Base-by-base conservation (phyloP, 805 yeast genomes). In the Jamesozyma jinghongensis region DNA sequence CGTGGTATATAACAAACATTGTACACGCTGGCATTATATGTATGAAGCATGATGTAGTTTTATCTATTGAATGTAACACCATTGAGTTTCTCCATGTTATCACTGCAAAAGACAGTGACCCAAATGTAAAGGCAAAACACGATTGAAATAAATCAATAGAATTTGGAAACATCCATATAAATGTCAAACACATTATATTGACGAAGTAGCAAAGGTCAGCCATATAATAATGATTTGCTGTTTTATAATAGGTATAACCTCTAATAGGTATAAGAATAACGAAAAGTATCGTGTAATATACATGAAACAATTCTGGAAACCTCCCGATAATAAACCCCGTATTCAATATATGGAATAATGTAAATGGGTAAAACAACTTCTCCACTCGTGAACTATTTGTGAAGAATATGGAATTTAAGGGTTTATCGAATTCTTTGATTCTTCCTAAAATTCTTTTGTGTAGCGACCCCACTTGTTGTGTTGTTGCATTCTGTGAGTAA, bases 161-260 rank as follows among this genome's bases (percentile, higher is more conserved):
- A 27, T 69, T 54, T 0, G 98, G 97, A 46, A 79, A 77, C 4
- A 77, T 67, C 97, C 97, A 90, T 26, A 90, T 71, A 55, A 75
- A 90, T 1, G 77, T 47, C 50, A 88, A 52, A 37, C 84, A 63
- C 43, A 90, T 62, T 11, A 76, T 51, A 55, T 90, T 92, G 34
- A 84, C 97, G 59, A 81, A 92, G 61, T 90, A 90, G 63, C 98
- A 90, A 49, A 90, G 69, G 62, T 90, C 97, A 1, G 95, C 97
- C 55, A 92, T 67, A 58, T 79, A 90, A 61, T 84, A 90, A 45
- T 88, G 95, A 64, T 72, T 85, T 7, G 85, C 75, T 38, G 69
- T 72, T 60, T 83, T 84, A 65, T 79, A 82, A 63, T 85, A 90
- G 1, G 92, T 77, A 62, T 86, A 79, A 52, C 81, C 73, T 42